Percentiles rank a stretch among this genome's conserved stretches.
Evolutionary conservation across 1,284 basidiomycete species (phyloP).

Genomic region (Tilletiopsis washingtonensis): DNA sequence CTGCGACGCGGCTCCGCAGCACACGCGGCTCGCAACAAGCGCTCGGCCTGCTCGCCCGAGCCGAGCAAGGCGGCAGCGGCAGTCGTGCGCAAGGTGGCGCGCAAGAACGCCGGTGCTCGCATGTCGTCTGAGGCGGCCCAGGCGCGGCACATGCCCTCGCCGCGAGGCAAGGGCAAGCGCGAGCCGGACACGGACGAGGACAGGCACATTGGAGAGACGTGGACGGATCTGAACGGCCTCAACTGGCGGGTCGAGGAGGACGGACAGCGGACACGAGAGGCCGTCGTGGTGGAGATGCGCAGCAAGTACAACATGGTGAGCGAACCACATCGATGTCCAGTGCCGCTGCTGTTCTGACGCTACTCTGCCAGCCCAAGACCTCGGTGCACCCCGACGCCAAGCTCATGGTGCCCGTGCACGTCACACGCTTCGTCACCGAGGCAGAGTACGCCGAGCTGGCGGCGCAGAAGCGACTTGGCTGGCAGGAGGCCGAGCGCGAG

Average conservation of each 20-base stretch:
- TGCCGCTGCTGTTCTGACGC: neutral
- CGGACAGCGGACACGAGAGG: slow-evolving; percentile 14
- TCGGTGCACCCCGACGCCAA: slow-evolving; percentile 36
- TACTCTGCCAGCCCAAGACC: slow-evolving; percentile 19
- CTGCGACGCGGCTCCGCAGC: no score
- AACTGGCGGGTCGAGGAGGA: slow-evolving; percentile 35
- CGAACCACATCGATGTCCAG: neutral
- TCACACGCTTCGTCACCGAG: slow-evolving; percentile 30
- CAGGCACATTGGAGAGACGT: slow-evolving; percentile 34
- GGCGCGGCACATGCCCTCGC: no score
- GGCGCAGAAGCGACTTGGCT: slow-evolving; percentile 25
- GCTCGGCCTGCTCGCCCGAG: no score
- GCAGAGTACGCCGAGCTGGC: slow-evolving; percentile 36
- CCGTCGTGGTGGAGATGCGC: slow-evolving; percentile 33
- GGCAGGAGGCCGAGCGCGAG: slow-evolving; percentile 27
- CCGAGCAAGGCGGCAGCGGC: neutral
- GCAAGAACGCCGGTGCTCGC: neutral
- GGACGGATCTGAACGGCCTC: slow-evolving; percentile 36
- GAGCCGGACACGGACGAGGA: slow-evolving; percentile 28
- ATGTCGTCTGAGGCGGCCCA: no score
- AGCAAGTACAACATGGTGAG: slow-evolving; percentile 31
- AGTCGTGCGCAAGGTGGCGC: neutral
- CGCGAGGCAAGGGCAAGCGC: slow-evolving; percentile 17
- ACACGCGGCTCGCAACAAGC: no score
- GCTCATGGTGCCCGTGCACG: slow-evolving; percentile 23